Evolutionary conservation across 345 rosid genomes (phyloP), one percentile per base, ranked within the genome.

Genomic region (Erucastrum elatum): DNA sequence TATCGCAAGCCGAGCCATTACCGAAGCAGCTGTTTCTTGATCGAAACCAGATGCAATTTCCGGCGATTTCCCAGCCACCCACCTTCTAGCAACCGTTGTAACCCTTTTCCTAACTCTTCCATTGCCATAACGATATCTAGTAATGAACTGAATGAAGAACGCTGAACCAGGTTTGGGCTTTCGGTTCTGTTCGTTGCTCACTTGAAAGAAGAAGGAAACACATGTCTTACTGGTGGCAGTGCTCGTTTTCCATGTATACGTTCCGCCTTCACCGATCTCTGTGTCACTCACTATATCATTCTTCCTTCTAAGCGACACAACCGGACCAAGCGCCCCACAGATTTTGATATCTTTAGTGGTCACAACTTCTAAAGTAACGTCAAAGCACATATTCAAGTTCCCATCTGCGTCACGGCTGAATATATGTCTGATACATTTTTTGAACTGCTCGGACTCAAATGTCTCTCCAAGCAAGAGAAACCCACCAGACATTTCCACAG

Each of bases 11-110:
- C 99, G 87, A 13, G 96, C 97, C 96, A 93, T 91, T 37, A 95
- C 92, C 0, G 94, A 87, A 76, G 98, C 93, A 12, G 99, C 98
- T 63, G 97, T 88, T 90, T 95, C 98, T 86, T 95, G 99, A 85
- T 93, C 98, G 21, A 95, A 95, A 31, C 99, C 94, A 9, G 94
- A 82, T 72, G 85, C 77, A 39, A 90, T 86, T 70, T 95, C 99
- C 1, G 93, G 90, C 0, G 96, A 85, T 71, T 86, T 86, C 72
- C 88, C 93, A n/a, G 84, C 83, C 41, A 86, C 93, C 96, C 97
- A 95, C 83, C 99, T 90, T 80, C 99, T 89, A 4, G 97, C 98
- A 71, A 91, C 97, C 0, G 99, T 95, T 46, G 95, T 90, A 51
- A 94, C 97, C 67, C 98, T 87, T 78, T 88, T 90, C 77, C 89